Percentiles rank a stretch among this genome's conserved stretches.
Evolutionary conservation across 2,329 filamentous ascomycete genomes (phyloP).

Genomic region (Aspergillus luchuensis): DNA sequence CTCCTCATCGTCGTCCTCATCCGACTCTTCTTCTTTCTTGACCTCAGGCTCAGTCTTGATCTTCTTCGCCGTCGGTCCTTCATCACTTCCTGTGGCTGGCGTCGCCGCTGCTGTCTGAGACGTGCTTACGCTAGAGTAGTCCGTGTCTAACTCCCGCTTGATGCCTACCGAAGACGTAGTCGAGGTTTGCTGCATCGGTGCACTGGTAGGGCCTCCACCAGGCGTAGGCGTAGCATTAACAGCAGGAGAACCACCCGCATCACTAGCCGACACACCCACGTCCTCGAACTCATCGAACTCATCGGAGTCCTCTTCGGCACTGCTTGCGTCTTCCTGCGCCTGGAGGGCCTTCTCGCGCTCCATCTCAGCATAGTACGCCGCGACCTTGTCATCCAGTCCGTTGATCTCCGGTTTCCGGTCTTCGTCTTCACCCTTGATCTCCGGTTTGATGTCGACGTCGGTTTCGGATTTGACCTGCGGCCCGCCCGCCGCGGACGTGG

Average conservation of each 20-base stretch:
- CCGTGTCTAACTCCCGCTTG: constrained; percentile 43
- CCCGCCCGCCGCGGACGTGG: constrained; percentile 28
- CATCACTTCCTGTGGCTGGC: constrained; percentile 40
- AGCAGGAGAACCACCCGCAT: constrained; percentile 36
- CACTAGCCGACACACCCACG: constrained; percentile 42
- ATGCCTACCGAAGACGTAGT: constrained; percentile 29
- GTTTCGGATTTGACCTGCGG: constrained; percentile 34
- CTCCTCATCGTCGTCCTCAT: constrained; percentile 49
- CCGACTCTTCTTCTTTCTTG: constrained; percentile 45
- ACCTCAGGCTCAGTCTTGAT: constrained; percentile 42
- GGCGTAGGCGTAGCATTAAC: constrained; percentile 17
- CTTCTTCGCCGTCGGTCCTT: constrained; percentile 47
- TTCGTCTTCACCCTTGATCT: constrained; percentile 45
- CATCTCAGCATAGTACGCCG: constrained; percentile 51
- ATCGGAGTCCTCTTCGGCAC: constrained; percentile 43
- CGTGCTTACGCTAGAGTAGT: constrained; percentile 39
- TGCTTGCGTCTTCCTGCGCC: constrained; percentile 45
- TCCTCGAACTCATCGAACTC: constrained; percentile 50
- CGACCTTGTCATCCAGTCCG: constrained; percentile 49
- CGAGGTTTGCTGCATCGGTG: constrained; percentile 12
- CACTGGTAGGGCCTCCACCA: constrained; percentile 32
- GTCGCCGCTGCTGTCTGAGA: constrained; percentile 42
- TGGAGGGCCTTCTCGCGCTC: constrained; percentile 46
- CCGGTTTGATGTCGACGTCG: constrained; percentile 39
- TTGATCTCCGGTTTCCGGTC: constrained; percentile 46